Base-by-base conservation (phyloP, 495 filamentous ascomycete genomes). In the Annulohypoxylon bovei region DNA sequence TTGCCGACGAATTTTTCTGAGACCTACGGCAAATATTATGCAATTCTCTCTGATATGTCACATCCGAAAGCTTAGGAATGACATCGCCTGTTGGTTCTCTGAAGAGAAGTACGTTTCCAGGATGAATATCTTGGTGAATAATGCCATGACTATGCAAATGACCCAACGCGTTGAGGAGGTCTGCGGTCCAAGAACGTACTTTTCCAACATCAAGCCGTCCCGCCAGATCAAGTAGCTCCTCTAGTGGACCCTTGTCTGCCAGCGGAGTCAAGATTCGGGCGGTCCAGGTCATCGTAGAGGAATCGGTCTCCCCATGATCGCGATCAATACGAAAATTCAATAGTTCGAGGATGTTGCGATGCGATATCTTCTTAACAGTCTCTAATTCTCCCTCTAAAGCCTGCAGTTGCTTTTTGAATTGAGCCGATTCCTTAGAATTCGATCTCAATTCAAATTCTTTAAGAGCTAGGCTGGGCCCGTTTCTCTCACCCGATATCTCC, bases 151-250 rank as follows among this genome's bases (percentile, higher is more conserved):
- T 88, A 75, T 98, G 95, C 58, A 95, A 87, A 76, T 90, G 95
- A 49, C 94, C 92, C 28, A 98, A 83, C 0, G 89, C 95, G 77
- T 97, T 92, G 25, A 99, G 88, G n/a, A 99, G 83, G 69, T 95
- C 91, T 49, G 93, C 90, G 44, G 92, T 93, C 92, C 93, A 98
- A 54, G 91, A 86, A 49, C 93, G 89, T 37, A 91, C 88, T 70
- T 89, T 92, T 65, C 87, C 87, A 35, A 90, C 84, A 28, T 89
- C 87, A 42, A 97, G 79, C n/a, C 85, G 85, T 30, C 89, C 91
- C 28, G 92, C 87, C 53, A 94, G 85, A 37, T 93, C 91, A 52
- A 99, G 83, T 14, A 95, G 82, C 54, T 97, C 93, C 3, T 89
- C 86, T 1, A 99, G 80, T 1, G 95, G 91, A 0, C 94, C 93